phyloP scores from a whole-genome alignment of 306 rosid species.

The Quercus ilex region DNA sequence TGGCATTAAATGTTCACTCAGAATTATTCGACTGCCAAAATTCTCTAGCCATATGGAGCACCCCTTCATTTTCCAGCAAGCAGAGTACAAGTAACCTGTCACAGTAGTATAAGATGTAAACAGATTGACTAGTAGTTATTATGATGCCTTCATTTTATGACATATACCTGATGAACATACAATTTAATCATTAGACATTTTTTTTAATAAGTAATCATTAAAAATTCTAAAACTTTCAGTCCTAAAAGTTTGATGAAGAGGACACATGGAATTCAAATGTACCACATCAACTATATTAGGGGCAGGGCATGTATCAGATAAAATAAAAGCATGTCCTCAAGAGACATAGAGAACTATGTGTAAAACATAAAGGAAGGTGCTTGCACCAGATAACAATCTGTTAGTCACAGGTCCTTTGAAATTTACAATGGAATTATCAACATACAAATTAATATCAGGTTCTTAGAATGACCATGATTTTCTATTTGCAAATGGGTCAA shows the following conservation, averaged over 20 bases:
- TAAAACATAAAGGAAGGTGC: neutral
- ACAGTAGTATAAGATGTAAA: constrained; percentile 8
- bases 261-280: neutral
- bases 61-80: constrained; percentile 80
- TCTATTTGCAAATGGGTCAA: neutral
- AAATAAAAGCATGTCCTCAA: neutral
- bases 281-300: neutral
- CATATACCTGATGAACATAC: neutral
- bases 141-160: neutral
- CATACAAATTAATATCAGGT: neutral
- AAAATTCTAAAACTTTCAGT: too few relatives aligned
- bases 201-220: too few relatives aligned
- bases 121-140: constrained; percentile 8
- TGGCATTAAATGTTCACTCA: constrained; percentile 30
- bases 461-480: neutral
- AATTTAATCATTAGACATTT: neutral
- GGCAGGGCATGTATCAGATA: neutral
- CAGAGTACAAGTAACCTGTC: constrained; percentile 67
- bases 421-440: neutral
- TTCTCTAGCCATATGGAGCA: constrained; percentile 75
- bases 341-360: neutral
- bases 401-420: neutral
- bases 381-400: neutral
- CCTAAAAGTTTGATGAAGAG: too few relatives aligned
- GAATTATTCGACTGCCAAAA: constrained; percentile 39